Evolutionary conservation across 23 red algal genomes (phyloP), one percentile per base, ranked within the genome.

Genomic region (Gracilaria caudata): DNA sequence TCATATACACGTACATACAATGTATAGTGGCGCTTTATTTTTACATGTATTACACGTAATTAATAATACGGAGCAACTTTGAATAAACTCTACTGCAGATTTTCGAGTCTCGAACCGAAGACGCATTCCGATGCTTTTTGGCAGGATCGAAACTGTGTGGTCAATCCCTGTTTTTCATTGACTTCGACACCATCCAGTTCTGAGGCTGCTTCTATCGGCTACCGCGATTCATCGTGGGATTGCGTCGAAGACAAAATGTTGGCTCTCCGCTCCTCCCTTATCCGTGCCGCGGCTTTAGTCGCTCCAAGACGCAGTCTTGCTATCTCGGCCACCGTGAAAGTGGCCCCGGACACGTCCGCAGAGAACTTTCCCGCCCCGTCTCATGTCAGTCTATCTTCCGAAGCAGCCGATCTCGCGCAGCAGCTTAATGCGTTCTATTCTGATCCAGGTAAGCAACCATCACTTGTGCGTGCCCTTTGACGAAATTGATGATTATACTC

Each of bases 331-430:
- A 91, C 87, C 43, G 87, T 91, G 25, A 75, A 72, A 38, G 16
- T 49, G 32, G 87, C 87, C 12, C 29, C 87, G 34, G 87, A 91
- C 43, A 91, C 87, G 21, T 68, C 56, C 53, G 64, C 28, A 9
- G 54, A 61, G 21, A 32, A 81, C 13, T 91, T 91, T 66, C 87
- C 87, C 7, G 87, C 87, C 38, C 87, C 87, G 0, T 91, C 87
- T 4, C 87, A 91, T 30, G 87, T 91, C 64, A 72, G 77, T 60
- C 46, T 91, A 17, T 16, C 75, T 41, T 68, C 87, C 30, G 46
- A 80, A 53, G 87, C 77, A 16, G 87, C 87, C 66, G 77, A 91
- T 57, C 47, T 91, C 28, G 87, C 87, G 17, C 57, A 77, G 25
- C 87, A 91, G 65, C 23, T 91, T 14, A 25, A 57, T 41, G 77